A percentile compares a stretch with the other conserved stretches of the same genome.
Evolutionary conservation across 257 asterid species (phyloP).

Genomic region (Lantana camara): DNA sequence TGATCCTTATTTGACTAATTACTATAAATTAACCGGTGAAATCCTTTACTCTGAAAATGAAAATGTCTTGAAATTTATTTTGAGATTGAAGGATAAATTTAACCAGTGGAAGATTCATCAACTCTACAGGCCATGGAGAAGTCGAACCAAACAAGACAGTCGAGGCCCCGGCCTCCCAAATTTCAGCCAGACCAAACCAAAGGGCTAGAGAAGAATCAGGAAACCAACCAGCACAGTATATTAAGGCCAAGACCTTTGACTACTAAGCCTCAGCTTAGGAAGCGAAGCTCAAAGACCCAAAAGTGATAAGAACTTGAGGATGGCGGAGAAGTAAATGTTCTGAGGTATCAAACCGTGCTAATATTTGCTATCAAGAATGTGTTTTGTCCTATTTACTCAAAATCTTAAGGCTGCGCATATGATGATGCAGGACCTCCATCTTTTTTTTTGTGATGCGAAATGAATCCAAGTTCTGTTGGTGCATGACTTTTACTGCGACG

Average conservation of each 20-base stretch:
- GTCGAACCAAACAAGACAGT: too few species aligned
- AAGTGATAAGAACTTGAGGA: too few species aligned
- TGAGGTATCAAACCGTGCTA: too few species aligned
- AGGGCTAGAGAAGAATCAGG: conserved; percentile 5
- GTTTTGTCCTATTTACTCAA: too few species aligned
- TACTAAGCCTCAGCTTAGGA: too few species aligned
- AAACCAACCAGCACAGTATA: conserved; percentile 8
- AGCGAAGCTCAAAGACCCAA: too few species aligned
- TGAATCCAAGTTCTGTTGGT: conserved; percentile 7
- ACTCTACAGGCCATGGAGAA: too few species aligned
- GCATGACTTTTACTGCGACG: too few species aligned
- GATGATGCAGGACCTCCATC: conserved; percentile 29
- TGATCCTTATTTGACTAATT: not conserved
- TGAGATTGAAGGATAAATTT: not conserved
- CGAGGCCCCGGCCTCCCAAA: too few species aligned
- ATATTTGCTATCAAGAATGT: too few species aligned
- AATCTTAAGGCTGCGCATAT: conserved; percentile 16
- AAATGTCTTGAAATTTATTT: not conserved
- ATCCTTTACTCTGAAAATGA: not conserved
- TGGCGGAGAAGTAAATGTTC: too few species aligned
- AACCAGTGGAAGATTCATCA: too few species aligned
- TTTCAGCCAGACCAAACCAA: conserved; percentile 8
- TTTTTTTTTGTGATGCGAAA: not conserved
- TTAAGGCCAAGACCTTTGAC: conserved; percentile 25
- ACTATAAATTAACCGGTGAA: not conserved